These are phyloP conservation scores for Phylloporus arenicola DNA, from an alignment of 768 basidiomycete genomes.

Conservation along the genomic window DNA sequence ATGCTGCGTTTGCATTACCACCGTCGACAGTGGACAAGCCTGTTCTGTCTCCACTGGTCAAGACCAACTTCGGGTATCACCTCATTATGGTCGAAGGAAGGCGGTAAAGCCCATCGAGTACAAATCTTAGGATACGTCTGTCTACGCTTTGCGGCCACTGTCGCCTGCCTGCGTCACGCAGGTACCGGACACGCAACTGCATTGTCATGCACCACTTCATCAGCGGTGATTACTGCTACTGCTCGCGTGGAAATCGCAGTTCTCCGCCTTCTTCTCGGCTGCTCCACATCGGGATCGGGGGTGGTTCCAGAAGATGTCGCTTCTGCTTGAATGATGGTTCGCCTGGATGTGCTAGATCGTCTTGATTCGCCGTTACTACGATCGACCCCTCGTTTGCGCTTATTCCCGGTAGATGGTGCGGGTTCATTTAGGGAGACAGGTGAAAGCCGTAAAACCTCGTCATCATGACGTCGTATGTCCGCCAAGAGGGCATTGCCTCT, in stretches of 20 bases:
- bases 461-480: conserved; percentile 78
- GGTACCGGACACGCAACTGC: conserved; percentile 24
- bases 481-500: conserved; percentile 77
- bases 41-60: conserved; percentile 63
- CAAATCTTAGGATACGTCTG: conserved; percentile 15
- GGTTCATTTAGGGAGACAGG: conserved; percentile 20
- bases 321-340: conserved; percentile 42
- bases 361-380: conserved; percentile 31
- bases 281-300: conserved; percentile 68
- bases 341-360: conserved; percentile 33
- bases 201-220: conserved; percentile 31
- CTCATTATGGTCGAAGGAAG: conserved; percentile 90
- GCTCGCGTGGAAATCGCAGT: conserved; percentile 28
- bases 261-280: conserved; percentile 38
- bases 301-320: conserved; percentile 43
- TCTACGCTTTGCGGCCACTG: conserved; percentile 5
- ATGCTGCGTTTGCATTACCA: conserved; percentile 76
- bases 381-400: conserved; percentile 38
- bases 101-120: conserved; percentile 34
- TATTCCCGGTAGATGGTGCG: conserved; percentile 27
- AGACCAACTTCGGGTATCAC: conserved; percentile 82
- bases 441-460: conserved; percentile 30
- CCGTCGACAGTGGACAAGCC: conserved; percentile 83
- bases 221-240: conserved; percentile 26
- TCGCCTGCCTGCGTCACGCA: conserved; percentile 9